phyloP scores from a whole-genome alignment of 441 rosid genomes.

The Brassica balearica region DNA sequence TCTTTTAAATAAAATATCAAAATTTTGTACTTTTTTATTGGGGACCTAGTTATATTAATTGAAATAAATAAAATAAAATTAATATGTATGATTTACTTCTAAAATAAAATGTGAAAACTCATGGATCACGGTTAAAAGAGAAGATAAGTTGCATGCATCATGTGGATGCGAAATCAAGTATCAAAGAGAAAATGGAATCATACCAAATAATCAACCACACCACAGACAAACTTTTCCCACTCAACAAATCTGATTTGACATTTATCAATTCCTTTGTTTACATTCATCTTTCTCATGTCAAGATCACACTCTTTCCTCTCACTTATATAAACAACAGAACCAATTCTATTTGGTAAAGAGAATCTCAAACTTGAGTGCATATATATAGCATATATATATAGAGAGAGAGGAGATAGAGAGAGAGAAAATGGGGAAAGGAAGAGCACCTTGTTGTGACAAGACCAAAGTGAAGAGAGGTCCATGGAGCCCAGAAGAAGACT shows the following conservation, averaged over 20 bases:
- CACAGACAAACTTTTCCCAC: conserved; percentile 37
- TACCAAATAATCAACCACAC: conserved; percentile 45
- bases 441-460: conserved; percentile 80
- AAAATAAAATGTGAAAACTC: conserved; percentile 11
- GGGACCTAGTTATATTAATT: not conserved
- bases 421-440: conserved; percentile 64
- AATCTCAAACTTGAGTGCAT: conserved; percentile 13
- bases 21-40: not conserved
- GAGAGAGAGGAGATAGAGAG: conserved; percentile 7
- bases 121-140: conserved; percentile 19
- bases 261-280: conserved; percentile 34
- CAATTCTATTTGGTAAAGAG: conserved; percentile 27
- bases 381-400: conserved; percentile 44
- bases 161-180: conserved; percentile 32
- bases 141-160: conserved; percentile 37
- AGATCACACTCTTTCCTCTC: conserved; percentile 36
- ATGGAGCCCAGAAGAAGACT: conserved; percentile 76
- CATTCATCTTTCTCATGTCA: conserved; percentile 38
- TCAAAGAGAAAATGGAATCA: conserved; percentile 40
- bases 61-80: not conserved
- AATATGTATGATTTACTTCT: not conserved
- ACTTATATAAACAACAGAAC: conserved; percentile 27
- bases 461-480: conserved; percentile 75
- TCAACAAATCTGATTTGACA: conserved; percentile 49
- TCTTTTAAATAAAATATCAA: not conserved